A percentile compares a stretch with the other conserved stretches of the same genome.
Evolutionary conservation across 805 yeast genomes (phyloP).

Genomic region (Spathaspora arborariae): DNA sequence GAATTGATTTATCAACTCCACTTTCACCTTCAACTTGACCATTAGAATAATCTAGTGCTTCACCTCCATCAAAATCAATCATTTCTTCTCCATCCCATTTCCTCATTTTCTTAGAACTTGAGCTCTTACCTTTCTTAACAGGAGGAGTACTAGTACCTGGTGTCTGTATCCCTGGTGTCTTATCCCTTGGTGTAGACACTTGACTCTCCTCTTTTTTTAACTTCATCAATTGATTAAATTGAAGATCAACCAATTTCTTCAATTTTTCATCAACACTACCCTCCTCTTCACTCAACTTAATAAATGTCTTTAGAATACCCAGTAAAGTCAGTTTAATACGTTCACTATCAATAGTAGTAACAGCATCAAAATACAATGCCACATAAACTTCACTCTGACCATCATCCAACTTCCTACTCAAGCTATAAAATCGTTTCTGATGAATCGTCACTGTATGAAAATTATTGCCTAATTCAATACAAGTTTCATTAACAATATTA

Average conservation of each 20-base stretch:
- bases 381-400: conserved; percentile 18
- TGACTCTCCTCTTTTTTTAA: conserved; percentile 15
- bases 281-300: conserved; percentile 23
- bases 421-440: conserved; percentile 34
- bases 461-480: conserved; percentile 26
- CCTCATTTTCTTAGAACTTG: conserved; percentile 33
- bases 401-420: conserved; percentile 16
- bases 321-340: conserved; percentile 28
- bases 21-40: conserved; percentile 12
- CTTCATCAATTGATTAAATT: conserved; percentile 35
- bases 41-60: conserved; percentile 30
- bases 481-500: conserved; percentile 31
- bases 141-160: conserved; percentile 5
- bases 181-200: not conserved
- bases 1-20: conserved; percentile 2
- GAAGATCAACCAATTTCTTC: conserved; percentile 33
- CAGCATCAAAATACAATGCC: conserved; percentile 36
- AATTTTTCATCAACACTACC: conserved; percentile 21
- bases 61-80: conserved; percentile 23
- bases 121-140: conserved; percentile 1
- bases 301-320: conserved; percentile 31
- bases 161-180: not conserved
- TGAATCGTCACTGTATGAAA: conserved; percentile 28
- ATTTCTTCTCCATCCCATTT: conserved; percentile 40
- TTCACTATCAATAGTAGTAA: conserved; percentile 37